A percentile compares a stretch with the other conserved stretches of the same genome.
These are phyloP conservation scores for Paragyromitra xinjiangensis DNA, from an alignment of 495 filamentous ascomycete genomes.

Conservation along the genomic window DNA sequence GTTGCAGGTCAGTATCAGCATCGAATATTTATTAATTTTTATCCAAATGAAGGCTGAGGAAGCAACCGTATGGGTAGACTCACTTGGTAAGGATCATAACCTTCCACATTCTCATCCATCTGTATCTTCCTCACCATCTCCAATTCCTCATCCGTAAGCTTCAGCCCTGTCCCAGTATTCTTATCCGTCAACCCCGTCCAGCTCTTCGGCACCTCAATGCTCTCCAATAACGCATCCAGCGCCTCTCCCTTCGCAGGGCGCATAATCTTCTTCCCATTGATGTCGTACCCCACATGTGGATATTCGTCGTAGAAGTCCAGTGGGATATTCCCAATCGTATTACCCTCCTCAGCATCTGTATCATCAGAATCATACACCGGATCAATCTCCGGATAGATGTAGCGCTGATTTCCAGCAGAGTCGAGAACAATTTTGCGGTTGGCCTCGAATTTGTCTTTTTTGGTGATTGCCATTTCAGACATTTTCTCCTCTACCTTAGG, in stretches of 20 bases:
- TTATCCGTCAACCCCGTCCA: slow-evolving; percentile 97
- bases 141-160: slow-evolving; percentile 86
- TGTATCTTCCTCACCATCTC: slow-evolving; percentile 88
- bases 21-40: background rate
- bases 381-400: slow-evolving; percentile 87
- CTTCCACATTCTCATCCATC: slow-evolving; percentile 87
- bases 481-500: slow-evolving; percentile 29
- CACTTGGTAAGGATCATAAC: slow-evolving; percentile 87
- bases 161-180: slow-evolving; percentile 86
- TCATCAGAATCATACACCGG: slow-evolving; percentile 97
- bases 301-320: slow-evolving; percentile 95
- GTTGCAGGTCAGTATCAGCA: slow-evolving; percentile 8
- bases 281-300: slow-evolving; percentile 97
- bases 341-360: slow-evolving; percentile 78
- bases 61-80: slow-evolving; percentile 39
- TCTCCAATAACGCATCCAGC: slow-evolving; percentile 90
- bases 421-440: slow-evolving; percentile 64
- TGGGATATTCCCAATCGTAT: slow-evolving; percentile 96
- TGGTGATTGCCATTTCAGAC: slow-evolving; percentile 27
- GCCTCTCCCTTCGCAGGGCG: slow-evolving; percentile 94
- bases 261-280: slow-evolving; percentile 97
- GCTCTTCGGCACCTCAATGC: slow-evolving; percentile 96
- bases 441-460: slow-evolving; percentile 32
- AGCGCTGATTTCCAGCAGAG: slow-evolving; percentile 77
- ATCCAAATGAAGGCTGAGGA: background rate